Base-by-base conservation (phyloP, 176 grass and related monocot genomes). In the Avena eriantha region DNA sequence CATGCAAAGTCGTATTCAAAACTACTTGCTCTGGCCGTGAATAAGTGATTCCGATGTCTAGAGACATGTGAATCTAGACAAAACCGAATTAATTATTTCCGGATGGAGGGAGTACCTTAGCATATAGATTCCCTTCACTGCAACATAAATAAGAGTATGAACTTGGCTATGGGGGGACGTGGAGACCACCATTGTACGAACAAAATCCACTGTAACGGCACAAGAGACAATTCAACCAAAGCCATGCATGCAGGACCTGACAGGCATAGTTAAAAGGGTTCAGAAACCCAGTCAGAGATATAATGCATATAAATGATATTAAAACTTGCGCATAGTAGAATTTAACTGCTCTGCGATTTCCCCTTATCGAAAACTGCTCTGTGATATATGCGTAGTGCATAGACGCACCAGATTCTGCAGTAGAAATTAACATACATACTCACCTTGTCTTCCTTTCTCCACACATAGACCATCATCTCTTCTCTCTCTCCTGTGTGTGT, bases 161-260 rank as follows among this genome's bases (percentile, higher is more conserved):
- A 77, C 77, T 59, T 81, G 76, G 60, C 48, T 75, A 39, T 26
- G 26, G 13, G 13, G 11, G 17, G 36, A 36, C 36, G n/a, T 23
- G 29, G 23, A 54, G 26, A 77, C 71, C 58, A 51, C 5, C 5
- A 39, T 68, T 60, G 67, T 64, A 74, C 24, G 3, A 69, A 59
- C 24, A 55, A 51, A 69, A 61, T 36, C 47, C 29, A 86, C 5
- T 16, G 24, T 24, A 21, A 45, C n/a, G 13, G 21, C 63, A 79
- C 64, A 15, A 73, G 17, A 55, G 34, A 83, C 68, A 83, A 57
- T 74, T 73, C n/a, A 31, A 76, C 8, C 73, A 48, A 73, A 78
- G 55, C 43, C 73, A 79, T 68, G 68, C 36, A 49, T 80, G 80
- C 21, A 68, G 59, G 19, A 86, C 61, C 78, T 77, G 35, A 2